Base-by-base conservation (phyloP, 495 filamentous ascomycete genomes). In the Parathielavia appendiculata region DNA sequence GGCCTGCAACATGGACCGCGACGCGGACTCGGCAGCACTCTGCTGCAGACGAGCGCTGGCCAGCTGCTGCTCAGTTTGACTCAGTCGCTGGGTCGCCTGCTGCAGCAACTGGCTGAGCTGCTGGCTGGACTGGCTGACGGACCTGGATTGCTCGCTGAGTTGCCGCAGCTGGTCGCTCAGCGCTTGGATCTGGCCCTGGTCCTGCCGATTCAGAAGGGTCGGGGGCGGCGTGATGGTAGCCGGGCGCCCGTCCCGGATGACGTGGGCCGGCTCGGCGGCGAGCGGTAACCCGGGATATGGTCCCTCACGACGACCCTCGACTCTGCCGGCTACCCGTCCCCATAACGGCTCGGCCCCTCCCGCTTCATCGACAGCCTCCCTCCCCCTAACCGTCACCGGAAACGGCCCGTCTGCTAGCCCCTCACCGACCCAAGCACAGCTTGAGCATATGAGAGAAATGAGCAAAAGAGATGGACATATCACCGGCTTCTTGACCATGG, bases 101-200 rank as follows among this genome's bases (percentile, higher is more conserved):
- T 62, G 51, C 22, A 71, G 60, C 16, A 62, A 69, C 23, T 71
- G 66, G 35, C 64, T 67, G 41, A 75, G 59, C 48, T 75, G 72
- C 51, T 71, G 71, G 57, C 60, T 70, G 30, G 68, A 66, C 39
- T 74, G 54, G 34, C 67, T 70, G 55, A 73, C 67, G 11, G 69
- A 67, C 35, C 69, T 61, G 1, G 68, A 76, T 19, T 51, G 46
- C 14, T 58, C 19, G 49, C 56, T 60, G 12, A 77, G 56, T 10
- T 54, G 63, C 35, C 56, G 65, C 4, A 77, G 65, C 35, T 74
- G 69, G 55, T 61, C 19, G 47, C 71, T 74, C 20, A 76, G 71
- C 32, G 72, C 70, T 23, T 71, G 66, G 41, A 76, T 67, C 49
- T 76, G 74, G 38, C 70, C 68, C 43, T 74, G 59, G 45, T 76